Conservation (phyloP, 768 basidiomycete species). For the Panus rudis region DNA sequence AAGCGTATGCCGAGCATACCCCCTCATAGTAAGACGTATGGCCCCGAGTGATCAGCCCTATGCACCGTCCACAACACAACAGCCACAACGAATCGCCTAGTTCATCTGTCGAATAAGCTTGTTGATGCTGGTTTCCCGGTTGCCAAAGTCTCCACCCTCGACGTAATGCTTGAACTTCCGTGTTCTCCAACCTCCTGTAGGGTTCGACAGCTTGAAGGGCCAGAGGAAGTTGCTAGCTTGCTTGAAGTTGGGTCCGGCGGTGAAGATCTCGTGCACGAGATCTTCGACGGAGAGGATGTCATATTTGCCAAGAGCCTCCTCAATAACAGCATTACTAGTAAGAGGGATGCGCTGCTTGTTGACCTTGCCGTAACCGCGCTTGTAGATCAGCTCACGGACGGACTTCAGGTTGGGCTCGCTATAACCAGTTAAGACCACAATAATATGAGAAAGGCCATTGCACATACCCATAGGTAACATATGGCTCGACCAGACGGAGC, state of each 20-base stretch:
- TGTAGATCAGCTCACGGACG: slow-evolving; percentile 96
- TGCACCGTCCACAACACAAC: slow-evolving; percentile 2
- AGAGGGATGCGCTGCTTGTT: slow-evolving; percentile 97
- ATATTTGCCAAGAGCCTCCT: slow-evolving; percentile 82
- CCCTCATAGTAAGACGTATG: slow-evolving; percentile 11
- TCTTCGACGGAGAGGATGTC: slow-evolving; percentile 97
- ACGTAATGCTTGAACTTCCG: slow-evolving; percentile 97
- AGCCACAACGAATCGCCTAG: slow-evolving; percentile 28
- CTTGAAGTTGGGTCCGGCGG: slow-evolving; percentile 98
- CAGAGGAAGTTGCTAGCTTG: slow-evolving; percentile 96
- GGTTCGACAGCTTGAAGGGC: slow-evolving; percentile 99
- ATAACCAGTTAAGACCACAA: not conserved
- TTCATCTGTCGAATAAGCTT: slow-evolving; percentile 95
- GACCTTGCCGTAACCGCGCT: slow-evolving; percentile 98
- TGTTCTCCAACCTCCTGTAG: slow-evolving; percentile 95
- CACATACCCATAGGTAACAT: slow-evolving; percentile 89
- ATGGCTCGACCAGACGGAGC: slow-evolving; percentile 96
- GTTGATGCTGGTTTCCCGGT: slow-evolving; percentile 97
- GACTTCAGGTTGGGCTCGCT: slow-evolving; percentile 97
- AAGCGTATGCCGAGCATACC: slow-evolving; percentile 19
- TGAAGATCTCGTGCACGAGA: slow-evolving; percentile 94
- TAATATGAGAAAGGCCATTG: not conserved
- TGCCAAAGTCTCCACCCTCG: slow-evolving; percentile 95
- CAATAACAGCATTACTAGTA: slow-evolving; percentile 89
- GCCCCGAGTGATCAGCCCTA: slow-evolving; percentile 8